phyloP scores from a whole-genome alignment of 176 grass and related monocot genomes.

The Aechmea fasciata region DNA sequence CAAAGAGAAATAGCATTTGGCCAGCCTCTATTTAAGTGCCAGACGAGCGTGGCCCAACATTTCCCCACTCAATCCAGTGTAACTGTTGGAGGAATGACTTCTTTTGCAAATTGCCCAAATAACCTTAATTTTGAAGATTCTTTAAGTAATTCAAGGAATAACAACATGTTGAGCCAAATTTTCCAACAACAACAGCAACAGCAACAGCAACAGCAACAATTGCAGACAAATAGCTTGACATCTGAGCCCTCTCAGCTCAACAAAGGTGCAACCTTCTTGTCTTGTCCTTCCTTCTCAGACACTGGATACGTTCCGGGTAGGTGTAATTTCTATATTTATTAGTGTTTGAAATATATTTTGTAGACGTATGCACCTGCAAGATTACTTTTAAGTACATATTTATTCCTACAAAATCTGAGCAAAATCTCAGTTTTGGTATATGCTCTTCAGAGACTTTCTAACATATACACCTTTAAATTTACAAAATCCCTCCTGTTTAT shows the following conservation, averaged over 20 bases:
- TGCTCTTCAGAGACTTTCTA: too few species aligned
- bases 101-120: constrained; percentile 59
- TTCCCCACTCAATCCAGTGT: constrained; percentile 36
- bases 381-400: too few species aligned
- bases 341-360: too few species aligned
- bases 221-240: constrained; percentile 38
- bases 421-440: too few species aligned
- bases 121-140: constrained; percentile 40
- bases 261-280: constrained; percentile 82
- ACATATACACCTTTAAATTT: too few species aligned
- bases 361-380: too few species aligned
- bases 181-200: constrained; percentile 45
- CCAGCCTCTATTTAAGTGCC: constrained; percentile 66
- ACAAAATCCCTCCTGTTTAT: too few species aligned
- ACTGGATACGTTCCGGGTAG: constrained; percentile 47
- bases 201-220: constrained; percentile 22
- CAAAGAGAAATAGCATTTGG: constrained; percentile 92
- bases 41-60: constrained; percentile 34
- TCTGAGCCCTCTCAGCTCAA: constrained; percentile 44
- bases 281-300: constrained; percentile 62
- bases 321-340: constrained; percentile 8
- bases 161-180: constrained; percentile 29
- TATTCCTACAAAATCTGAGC: too few species aligned
- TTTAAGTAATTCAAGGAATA: constrained; percentile 42
- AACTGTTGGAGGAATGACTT: constrained; percentile 34